Evolutionary conservation across 2,329 filamentous ascomycete genomes (phyloP), one percentile per base, ranked within the genome.

Genomic region (Pyrenophora graminea): DNA sequence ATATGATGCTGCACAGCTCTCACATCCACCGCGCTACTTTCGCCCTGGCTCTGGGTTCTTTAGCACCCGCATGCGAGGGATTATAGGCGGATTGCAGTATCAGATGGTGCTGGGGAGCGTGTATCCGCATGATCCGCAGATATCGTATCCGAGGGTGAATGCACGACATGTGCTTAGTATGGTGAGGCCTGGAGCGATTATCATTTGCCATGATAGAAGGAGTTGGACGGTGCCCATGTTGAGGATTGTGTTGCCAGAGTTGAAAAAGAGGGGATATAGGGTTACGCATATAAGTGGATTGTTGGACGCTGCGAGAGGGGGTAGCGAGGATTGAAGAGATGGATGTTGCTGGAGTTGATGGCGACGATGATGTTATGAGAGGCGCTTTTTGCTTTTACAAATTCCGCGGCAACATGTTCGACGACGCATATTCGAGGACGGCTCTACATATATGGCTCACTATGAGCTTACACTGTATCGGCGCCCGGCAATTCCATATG

Each of bases 111-210:
- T 96, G 33, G 91, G 91, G 2, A 86, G 85, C 71, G 86, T 96
- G 34, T 96, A 95, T 74, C 91, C 91, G 4, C 91, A 96, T 75
- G 91, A 96, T 75, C 86, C 91, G n/a, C 91, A 95, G 78, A 87
- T 96, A 51, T 78, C 79, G 8, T 86, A 82, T 64, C 81, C 84
- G 60, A 76, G 78, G 57, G 61, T 91, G 45, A 96, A 96, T 73
- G 87, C 89, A 6, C 79, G 78, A 59, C 91, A 96, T 76, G 83
- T 96, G 3, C 72, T 96, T 61, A 91, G 89, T 74, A 91, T 91
- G 87, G 78, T 88, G 31, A 78, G 83, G 39, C 86, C 88, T 0
- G 91, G 91, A 0, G 86, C 83, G 23, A 87, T 96, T 50, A 86
- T 96, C 55, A 87, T 96, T 44, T 92, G 90, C 67, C 91, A 96